Base-by-base conservation (phyloP, 106 monocot species). In the Platanthera zijinensis region DNA sequence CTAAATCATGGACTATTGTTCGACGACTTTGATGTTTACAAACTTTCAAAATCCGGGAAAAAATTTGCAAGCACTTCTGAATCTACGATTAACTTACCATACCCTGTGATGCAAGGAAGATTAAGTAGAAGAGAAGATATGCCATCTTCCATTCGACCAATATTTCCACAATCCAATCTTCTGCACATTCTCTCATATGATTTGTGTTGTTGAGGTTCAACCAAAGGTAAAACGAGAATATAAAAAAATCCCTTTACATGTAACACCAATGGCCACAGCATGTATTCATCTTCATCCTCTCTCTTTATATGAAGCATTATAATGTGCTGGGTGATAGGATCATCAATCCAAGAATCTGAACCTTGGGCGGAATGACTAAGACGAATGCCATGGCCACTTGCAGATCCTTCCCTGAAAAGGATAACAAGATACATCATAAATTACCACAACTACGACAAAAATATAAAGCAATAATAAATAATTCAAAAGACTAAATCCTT, bases 81-180 rank as follows among this genome's bases (percentile, higher is more conserved):
- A 53, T 62, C 49, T 13, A 48, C 12, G 39, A 62, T 76, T 73
- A 90, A 90, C 96, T 93, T 90, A 96, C 96, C 87, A 86, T 96
- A 97, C 93, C 96, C 96, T 93, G 96, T 97, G 85, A 97, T 93
- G 84, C 89, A 97, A 69, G 96, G 96, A 80, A 97, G 93, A 71
- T 82, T 75, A 51, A 93, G 82, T 25, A 97, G 57, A 57, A 93
- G 85, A 52, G 87, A 86, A 47, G 96, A 97, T 18, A 93, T 84
- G 21, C 76, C 85, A 32, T 83, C 74, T 51, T 81, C 77, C 47
- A 76, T 86, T 48, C 75, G 84, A 74, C 80, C 57, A 22, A 76
- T 86, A 74, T 81, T 86, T 77, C 93, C 93, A 83, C 92, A 87
- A 69, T 91, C 85, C 56, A 83, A 77, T 64, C 84, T 75, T 53